Percentiles rank a stretch among this genome's conserved stretches.
phyloP scores from a whole-genome alignment of 306 rosid genomes.

The Casuarina equisetifolia region DNA sequence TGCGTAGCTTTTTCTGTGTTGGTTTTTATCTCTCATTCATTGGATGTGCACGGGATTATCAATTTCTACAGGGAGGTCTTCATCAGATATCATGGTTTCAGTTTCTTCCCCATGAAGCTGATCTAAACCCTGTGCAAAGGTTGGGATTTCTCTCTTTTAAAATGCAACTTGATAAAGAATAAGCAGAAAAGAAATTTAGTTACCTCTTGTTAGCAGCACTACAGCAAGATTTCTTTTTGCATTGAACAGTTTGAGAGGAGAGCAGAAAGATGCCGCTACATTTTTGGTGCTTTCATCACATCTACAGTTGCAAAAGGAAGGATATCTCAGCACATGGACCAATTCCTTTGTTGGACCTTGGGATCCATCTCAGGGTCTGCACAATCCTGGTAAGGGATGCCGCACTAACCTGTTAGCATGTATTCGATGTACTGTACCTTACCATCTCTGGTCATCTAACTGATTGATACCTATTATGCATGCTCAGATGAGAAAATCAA shows the following conservation, averaged over 20 bases:
- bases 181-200: conserved; percentile 2
- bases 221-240: conserved; percentile 21
- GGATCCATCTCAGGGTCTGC: conserved; percentile 99
- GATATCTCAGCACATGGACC: conserved; percentile 88
- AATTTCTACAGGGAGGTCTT: conserved; percentile 68
- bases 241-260: conserved; percentile 57
- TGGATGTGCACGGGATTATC: not conserved
- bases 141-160: conserved; percentile 26
- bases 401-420: conserved; percentile 14
- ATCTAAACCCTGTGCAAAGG: conserved; percentile 74
- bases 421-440: conserved; percentile 1
- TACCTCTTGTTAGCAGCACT: conserved; percentile 15
- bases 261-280: conserved; percentile 86
- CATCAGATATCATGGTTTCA: conserved; percentile 95
- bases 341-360: conserved; percentile 98
- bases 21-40: not conserved
- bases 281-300: conserved; percentile 78
- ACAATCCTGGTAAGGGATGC: conserved; percentile 81
- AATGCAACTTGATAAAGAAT: not conserved
- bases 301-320: conserved; percentile 89
- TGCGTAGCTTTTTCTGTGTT: not conserved
- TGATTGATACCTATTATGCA: conserved; percentile 20
- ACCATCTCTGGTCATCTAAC: conserved; percentile 30
- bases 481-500: conserved; percentile 87
- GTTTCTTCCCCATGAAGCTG: conserved; percentile 86